Base-by-base conservation (phyloP, 2,329 filamentous ascomycete genomes). In the Arthrobotrys conoides region DNA sequence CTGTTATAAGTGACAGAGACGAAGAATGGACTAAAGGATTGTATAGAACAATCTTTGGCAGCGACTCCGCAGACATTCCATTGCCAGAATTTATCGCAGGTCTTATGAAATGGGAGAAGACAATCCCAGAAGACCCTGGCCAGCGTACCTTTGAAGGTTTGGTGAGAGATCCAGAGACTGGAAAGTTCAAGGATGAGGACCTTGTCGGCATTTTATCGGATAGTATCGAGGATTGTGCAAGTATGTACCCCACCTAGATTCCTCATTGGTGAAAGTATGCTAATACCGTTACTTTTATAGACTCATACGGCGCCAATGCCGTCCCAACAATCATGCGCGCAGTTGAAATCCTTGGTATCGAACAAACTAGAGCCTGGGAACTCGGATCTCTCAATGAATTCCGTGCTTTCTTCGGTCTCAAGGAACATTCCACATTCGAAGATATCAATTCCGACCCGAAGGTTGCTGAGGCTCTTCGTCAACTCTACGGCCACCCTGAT, bases 371-470 rank as follows among this genome's bases (percentile, higher is more conserved):
- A 46, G 87, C 87, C 44, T 91, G 89, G 89, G 87, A 89, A 68
- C 83, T 90, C 10, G 88, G 87, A 0, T 88, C 89, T 0, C 83
- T 91, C 46, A 91, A 91, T 80, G 90, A 91, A 82, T 90, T 91
- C 84, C 86, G 90, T 6, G 86, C 88, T 71, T 90, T 90, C 82
- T 91, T 91, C 81, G 87, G 87, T 0, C 85, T 91, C 46, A 86
- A 88, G 82, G 86, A 85, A 20, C 87, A 91, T 82, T 83, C 86
- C 27, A 87, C 83, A 0, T 91, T 91, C 81, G 86, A 86, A 66
- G 88, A 90, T 51, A 89, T 91, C 82, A 90, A 88, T 80, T 84
- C 85, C 0, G 86, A 91, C 80, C 84, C 85, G 1, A 86, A 89
- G n/a, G 87, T 91, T 33, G 87, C 87, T 0, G 84, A 87, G 30